Evolutionary conservation across 164 flowering plant species (phyloP).

Genomic region (Liriodendron chinense): DNA sequence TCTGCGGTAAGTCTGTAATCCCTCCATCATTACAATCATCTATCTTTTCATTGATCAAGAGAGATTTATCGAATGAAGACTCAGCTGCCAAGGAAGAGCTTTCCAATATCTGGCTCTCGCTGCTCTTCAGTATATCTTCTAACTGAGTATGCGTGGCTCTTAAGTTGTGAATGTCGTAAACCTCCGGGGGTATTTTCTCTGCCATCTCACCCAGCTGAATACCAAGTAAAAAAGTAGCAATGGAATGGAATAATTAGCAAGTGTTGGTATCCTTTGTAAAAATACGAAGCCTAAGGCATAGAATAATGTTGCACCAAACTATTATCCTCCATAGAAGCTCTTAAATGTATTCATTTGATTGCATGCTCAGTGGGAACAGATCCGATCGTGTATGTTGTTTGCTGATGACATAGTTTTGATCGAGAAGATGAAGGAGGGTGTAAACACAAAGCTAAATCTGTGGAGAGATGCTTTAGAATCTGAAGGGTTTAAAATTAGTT

Average conservation of each 20-base stretch:
- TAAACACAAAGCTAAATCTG: no score
- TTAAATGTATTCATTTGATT: no score
- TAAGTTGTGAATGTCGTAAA: conserved; percentile 36
- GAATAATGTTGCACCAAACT: no score
- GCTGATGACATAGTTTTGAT: no score
- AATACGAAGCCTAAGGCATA: not conserved
- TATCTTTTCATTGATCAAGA: conserved; percentile 14
- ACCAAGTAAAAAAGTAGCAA: not conserved
- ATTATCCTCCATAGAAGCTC: no score
- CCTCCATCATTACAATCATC: conserved; percentile 11
- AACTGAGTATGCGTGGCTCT: conserved; percentile 43
- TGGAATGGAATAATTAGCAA: not conserved
- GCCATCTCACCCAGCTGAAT: conserved; percentile 58
- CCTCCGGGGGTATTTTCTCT: conserved; percentile 60
- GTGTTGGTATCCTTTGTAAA: not conserved
- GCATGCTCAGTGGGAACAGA: no score
- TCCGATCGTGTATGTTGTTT: no score
- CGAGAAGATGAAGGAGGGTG: no score
- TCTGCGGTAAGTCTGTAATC: conserved; percentile 14
- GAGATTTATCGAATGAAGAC: conserved; percentile 10
- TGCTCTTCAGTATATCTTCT: conserved; percentile 37
- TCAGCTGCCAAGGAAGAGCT: conserved; percentile 18
- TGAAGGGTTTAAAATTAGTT: no score
- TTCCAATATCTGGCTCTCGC: conserved; percentile 19
- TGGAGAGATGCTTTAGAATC: no score